Percentiles rank a stretch among this genome's conserved stretches.
phyloP scores from a whole-genome alignment of 139 green algal species.

The Chlamydomonas sphaeroides region DNA sequence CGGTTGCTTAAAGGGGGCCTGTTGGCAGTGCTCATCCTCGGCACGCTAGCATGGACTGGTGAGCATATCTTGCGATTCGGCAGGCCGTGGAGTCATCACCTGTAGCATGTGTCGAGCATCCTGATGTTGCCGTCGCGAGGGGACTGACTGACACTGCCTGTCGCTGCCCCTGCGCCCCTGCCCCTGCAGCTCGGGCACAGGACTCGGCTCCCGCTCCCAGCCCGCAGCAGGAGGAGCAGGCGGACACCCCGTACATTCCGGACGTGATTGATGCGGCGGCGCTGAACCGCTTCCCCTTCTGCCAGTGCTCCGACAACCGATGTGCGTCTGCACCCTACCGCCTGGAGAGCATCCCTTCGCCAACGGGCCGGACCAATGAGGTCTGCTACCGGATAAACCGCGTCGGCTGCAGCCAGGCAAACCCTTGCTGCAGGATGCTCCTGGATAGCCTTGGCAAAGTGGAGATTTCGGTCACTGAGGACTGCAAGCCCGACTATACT shows the following conservation, averaged over 20 bases:
- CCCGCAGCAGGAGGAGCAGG: too few relatives aligned
- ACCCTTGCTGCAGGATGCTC: conserved; percentile 40
- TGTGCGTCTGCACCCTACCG: conserved; percentile 30
- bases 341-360: not conserved
- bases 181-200: not conserved
- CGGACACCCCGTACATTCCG: not conserved
- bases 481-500: not conserved
- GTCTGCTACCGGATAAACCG: conserved; percentile 39
- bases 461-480: conserved; percentile 21
- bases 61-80: too few relatives aligned
- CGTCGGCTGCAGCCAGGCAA: conserved; percentile 38
- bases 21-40: not conserved
- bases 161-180: not conserved
- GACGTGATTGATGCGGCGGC: not conserved
- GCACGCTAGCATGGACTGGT: conserved; percentile 19
- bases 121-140: too few relatives aligned
- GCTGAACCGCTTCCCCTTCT: conserved; percentile 39
- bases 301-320: conserved; percentile 42
- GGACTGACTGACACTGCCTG: too few relatives aligned
- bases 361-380: not conserved
- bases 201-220: not conserved
- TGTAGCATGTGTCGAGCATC: too few relatives aligned
- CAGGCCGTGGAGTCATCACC: too few relatives aligned
- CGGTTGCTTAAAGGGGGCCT: not conserved
- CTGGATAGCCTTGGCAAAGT: conserved; percentile 27